phyloP scores from a whole-genome alignment of 805 yeast genomes.

The Pichia ethanolica region DNA sequence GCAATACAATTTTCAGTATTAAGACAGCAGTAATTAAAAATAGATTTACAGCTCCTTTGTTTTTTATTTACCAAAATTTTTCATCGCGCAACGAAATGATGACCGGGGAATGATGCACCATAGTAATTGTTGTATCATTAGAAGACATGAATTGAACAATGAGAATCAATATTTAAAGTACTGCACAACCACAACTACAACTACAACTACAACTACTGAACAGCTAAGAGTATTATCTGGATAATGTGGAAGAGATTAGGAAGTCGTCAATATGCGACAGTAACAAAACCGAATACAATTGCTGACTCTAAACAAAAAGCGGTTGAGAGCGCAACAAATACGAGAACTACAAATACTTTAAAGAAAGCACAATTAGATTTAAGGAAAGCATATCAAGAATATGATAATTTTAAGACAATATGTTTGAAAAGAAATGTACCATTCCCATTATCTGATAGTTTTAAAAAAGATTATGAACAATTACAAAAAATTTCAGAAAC shows the following conservation, averaged over 20 bases:
- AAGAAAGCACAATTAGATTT: slow-evolving; percentile 31
- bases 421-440: slow-evolving; percentile 29
- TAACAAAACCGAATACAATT: not conserved
- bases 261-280: not conserved
- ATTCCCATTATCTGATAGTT: slow-evolving; percentile 19
- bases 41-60: too few species aligned
- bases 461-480: slow-evolving; percentile 15
- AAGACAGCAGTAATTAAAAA: too few species aligned
- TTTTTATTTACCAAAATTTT: too few species aligned
- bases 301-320: not conserved
- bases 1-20: too few species aligned
- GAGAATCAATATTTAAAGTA: too few species aligned
- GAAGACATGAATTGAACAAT: too few species aligned
- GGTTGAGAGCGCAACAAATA: not conserved
- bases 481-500: slow-evolving; percentile 9
- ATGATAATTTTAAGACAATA: slow-evolving; percentile 22
- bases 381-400: slow-evolving; percentile 24
- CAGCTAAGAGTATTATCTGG: too few species aligned
- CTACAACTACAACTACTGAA: too few species aligned
- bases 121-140: too few species aligned
- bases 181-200: too few species aligned
- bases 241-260: not conserved
- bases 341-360: slow-evolving; percentile 24
- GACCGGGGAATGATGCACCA: too few species aligned
- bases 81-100: too few species aligned